Evolutionary conservation across 345 rosid species (phyloP).

Genomic region (Fremontodendron californicum): DNA sequence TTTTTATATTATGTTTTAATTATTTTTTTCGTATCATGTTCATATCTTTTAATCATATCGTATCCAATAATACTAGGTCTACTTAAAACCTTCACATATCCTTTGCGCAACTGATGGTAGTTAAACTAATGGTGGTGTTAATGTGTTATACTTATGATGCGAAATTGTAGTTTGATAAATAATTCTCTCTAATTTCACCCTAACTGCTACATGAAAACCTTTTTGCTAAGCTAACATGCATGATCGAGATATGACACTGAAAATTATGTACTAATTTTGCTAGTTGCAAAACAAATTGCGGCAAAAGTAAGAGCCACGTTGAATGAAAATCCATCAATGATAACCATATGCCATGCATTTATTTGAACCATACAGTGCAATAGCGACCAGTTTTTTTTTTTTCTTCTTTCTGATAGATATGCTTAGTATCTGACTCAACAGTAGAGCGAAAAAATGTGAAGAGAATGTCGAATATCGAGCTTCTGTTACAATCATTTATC

Average conservation of each 20-base stretch:
- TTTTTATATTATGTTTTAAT: too few species aligned
- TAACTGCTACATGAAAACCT: too few species aligned
- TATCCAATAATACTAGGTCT: too few species aligned
- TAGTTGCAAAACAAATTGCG: not conserved
- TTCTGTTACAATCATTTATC: not conserved
- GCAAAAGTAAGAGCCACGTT: slow-evolving; percentile 1
- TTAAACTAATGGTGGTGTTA: not conserved
- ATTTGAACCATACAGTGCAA: not conserved
- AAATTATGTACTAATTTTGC: not conserved
- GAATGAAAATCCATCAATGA: not conserved
- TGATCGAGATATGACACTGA: not conserved
- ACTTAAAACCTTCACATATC: too few species aligned
- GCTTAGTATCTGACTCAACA: not conserved
- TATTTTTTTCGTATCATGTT: too few species aligned
- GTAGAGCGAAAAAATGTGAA: not conserved
- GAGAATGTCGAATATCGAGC: not conserved
- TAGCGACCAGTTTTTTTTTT: not conserved
- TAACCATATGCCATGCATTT: not conserved
- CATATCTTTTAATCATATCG: too few species aligned
- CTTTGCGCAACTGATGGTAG: not conserved
- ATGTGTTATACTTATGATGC: too few species aligned
- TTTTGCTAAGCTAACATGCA: not conserved
- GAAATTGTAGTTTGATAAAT: too few species aligned
- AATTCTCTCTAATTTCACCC: not conserved
- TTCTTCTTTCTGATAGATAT: not conserved